Evolutionary conservation across 352 stramenopile genomes (phyloP).

Genomic region (Elongisporangium senticosum): DNA sequence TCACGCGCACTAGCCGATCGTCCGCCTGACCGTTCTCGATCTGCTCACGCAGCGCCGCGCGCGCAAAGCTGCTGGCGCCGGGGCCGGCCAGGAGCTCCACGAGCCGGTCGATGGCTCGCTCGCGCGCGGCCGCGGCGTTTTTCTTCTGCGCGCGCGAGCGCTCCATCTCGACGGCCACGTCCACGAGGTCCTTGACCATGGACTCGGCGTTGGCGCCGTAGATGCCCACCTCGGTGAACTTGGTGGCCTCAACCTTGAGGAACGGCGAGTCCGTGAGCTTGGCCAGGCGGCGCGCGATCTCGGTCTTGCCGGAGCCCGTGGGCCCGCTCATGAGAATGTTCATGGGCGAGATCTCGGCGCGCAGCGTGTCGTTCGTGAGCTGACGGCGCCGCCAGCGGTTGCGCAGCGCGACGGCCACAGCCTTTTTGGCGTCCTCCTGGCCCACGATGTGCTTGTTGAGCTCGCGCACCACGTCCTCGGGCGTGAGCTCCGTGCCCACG

Average conservation of each 20-base stretch:
- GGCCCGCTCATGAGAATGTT: constrained; percentile 99
- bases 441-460: constrained; percentile 97
- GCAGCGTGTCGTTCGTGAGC: constrained; percentile 80
- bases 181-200: constrained; percentile 98
- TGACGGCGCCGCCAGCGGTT: constrained; percentile 97
- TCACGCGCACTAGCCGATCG: constrained; percentile 43
- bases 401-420: constrained; percentile 97
- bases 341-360: constrained; percentile 93
- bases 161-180: constrained; percentile 93
- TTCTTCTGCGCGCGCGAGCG: constrained; percentile 69
- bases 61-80: constrained; percentile 38
- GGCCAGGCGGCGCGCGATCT: constrained; percentile 97
- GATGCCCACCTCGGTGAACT: constrained; percentile 99
- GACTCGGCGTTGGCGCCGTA: constrained; percentile 97
- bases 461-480: constrained; percentile 89
- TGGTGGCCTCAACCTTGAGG: constrained; percentile 97
- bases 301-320: constrained; percentile 97
- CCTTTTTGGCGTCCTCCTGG: constrained; percentile 95
- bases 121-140: constrained; percentile 78
- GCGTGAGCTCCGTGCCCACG: constrained; percentile 54
- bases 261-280: constrained; percentile 98
- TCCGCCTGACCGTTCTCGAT: constrained; percentile 50
- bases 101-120: constrained; percentile 89
- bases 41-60: constrained; percentile 49
- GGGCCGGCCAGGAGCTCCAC: constrained; percentile 57